Percentiles rank a stretch among this genome's conserved stretches.
Conservation (phyloP, 2,329 filamentous ascomycete genomes). For the Coniochaeta prunicola region DNA sequence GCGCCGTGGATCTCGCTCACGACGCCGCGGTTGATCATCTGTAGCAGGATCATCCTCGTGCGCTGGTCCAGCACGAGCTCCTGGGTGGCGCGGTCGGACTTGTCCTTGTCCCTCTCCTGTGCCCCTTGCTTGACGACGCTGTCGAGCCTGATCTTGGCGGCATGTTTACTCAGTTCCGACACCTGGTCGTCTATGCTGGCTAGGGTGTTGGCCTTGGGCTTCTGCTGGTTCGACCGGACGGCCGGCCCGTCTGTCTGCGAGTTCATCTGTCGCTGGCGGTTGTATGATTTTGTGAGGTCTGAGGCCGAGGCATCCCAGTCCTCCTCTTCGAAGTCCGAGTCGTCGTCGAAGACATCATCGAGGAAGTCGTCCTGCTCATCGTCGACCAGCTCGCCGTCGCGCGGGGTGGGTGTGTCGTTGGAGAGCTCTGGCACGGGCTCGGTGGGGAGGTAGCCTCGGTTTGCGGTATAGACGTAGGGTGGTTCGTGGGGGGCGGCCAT, state of each 20-base stretch:
- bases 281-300: constrained; percentile 82
- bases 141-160: constrained; percentile 76
- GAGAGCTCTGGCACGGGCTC: constrained; percentile 14
- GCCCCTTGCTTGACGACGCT: constrained; percentile 43
- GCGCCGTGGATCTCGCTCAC: constrained; percentile 92
- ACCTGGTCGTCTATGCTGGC: constrained; percentile 83
- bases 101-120: constrained; percentile 64
- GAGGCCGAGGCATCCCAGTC: constrained; percentile 49
- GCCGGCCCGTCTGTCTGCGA: constrained; percentile 27
- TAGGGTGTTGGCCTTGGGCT: constrained; percentile 70
- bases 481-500: constrained; percentile 34
- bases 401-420: constrained; percentile 19
- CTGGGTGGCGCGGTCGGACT: constrained; percentile 85
- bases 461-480: constrained; percentile 34
- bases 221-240: constrained; percentile 68
- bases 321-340: constrained; percentile 54
- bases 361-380: constrained; percentile 29
- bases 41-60: constrained; percentile 89
- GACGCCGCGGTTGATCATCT: constrained; percentile 89
- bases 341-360: constrained; percentile 45
- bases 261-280: constrained; percentile 68
- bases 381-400: constrained; percentile 22
- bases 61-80: constrained; percentile 92
- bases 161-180: constrained; percentile 75
- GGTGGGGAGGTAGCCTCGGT: constrained; percentile 34